phyloP scores from a whole-genome alignment of 2,329 filamentous ascomycete genomes.

The Exserohilum rostratum region DNA sequence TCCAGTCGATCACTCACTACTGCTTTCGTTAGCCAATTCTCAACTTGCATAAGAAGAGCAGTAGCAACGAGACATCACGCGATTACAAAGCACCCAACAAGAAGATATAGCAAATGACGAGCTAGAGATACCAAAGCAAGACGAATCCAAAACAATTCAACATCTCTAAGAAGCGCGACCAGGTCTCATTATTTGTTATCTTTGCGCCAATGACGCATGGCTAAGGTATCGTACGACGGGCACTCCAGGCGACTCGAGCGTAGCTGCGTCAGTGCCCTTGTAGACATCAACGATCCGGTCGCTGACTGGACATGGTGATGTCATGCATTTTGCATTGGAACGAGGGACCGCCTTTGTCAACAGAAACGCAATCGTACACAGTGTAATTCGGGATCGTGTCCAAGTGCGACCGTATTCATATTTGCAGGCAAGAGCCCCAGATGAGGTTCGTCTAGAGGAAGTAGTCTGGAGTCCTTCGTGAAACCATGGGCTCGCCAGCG shows the following conservation, averaged over 20 bases:
- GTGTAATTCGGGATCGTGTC: conserved; percentile 12
- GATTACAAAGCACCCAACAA: not conserved
- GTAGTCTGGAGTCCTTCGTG: conserved; percentile 92
- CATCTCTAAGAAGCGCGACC: not conserved
- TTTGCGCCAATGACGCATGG: not conserved
- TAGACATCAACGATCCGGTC: conserved; percentile 7
- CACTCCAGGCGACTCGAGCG: conserved; percentile 10
- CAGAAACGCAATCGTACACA: conserved; percentile 16
- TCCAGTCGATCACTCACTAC: not conserved
- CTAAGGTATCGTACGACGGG: conserved; percentile 2
- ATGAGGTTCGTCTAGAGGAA: conserved; percentile 70
- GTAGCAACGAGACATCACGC: not conserved
- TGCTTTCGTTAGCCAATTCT: not conserved
- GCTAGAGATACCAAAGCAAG: not conserved
- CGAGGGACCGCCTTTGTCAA: conserved; percentile 6
- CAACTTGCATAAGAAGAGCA: not conserved
- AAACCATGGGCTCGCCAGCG: conserved; percentile 98
- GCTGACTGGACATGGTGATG: conserved; percentile 1
- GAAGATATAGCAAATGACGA: not conserved
- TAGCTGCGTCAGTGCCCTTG: conserved; percentile 11
- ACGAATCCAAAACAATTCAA: not conserved
- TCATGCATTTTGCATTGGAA: conserved; percentile 6
- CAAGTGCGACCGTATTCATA: conserved; percentile 16
- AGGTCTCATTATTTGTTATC: conserved; percentile 4
- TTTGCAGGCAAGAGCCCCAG: conserved; percentile 28